phyloP scores from a whole-genome alignment of 2,329 filamentous ascomycete genomes.

The Pseudogymnoascus sp. region DNA sequence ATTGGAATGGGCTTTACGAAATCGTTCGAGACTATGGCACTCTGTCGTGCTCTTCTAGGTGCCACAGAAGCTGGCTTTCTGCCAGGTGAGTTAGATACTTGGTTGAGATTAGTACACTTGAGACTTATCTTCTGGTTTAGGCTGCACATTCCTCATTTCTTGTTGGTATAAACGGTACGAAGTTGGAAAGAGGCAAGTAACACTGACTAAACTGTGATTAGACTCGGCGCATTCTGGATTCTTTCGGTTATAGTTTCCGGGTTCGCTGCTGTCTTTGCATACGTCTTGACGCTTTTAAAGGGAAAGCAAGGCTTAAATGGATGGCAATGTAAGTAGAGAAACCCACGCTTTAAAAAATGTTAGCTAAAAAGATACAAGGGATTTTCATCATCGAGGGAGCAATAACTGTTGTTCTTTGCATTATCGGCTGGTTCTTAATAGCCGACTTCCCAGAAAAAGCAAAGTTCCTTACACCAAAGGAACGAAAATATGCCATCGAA shows the following conservation, averaged over 20 bases:
- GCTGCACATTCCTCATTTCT: slow-evolving; percentile 29
- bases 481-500: slow-evolving; percentile 36
- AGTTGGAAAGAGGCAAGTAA: slow-evolving; percentile 23
- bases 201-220: neutral
- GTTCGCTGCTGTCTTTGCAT: slow-evolving; percentile 28
- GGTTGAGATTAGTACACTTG: slow-evolving; percentile 19
- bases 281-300: slow-evolving; percentile 26
- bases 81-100: neutral
- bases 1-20: slow-evolving; percentile 28
- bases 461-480: slow-evolving; percentile 34
- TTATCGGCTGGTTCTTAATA: slow-evolving; percentile 38
- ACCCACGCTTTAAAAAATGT: neutral
- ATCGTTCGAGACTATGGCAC: slow-evolving; percentile 25
- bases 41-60: slow-evolving; percentile 25
- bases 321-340: slow-evolving; percentile 25
- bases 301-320: slow-evolving; percentile 27
- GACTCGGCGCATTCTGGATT: neutral
- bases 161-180: slow-evolving; percentile 32
- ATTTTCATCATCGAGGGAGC: neutral
- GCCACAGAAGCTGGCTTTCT: neutral
- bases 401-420: slow-evolving; percentile 31
- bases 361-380: neutral
- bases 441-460: slow-evolving; percentile 37
- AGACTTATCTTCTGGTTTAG: slow-evolving; percentile 26
- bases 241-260: neutral